Conservation (phyloP, 2,329 filamentous ascomycete species). For the Arthrinium puccinioides region DNA sequence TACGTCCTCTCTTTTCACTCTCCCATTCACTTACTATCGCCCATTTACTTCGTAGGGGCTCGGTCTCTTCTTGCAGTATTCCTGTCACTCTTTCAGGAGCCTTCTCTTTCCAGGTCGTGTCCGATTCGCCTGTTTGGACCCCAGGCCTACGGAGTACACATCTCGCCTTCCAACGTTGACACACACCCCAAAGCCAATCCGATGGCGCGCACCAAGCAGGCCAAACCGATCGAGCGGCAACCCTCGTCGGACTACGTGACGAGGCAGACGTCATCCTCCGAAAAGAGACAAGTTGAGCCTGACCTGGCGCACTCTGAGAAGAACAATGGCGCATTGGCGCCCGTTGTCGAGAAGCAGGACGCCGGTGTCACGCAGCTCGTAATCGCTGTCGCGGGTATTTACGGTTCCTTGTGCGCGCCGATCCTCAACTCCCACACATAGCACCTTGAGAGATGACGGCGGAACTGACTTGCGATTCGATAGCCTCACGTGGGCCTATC, state of each 20-base stretch:
- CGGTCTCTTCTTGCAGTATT: not conserved
- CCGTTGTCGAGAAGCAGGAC: slow-evolving; percentile 31
- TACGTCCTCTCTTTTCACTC: not conserved
- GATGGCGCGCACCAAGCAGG: slow-evolving; percentile 70
- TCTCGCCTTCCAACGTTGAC: no score
- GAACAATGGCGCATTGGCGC: slow-evolving; percentile 15
- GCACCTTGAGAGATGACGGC: not conserved
- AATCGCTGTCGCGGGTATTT: slow-evolving; percentile 89
- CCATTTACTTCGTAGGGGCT: no score
- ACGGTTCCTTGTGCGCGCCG: slow-evolving; percentile 78
- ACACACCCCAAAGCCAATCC: no score
- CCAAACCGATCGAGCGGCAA: slow-evolving; percentile 55
- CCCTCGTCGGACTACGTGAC: slow-evolving; percentile 59
- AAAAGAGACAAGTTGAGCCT: slow-evolving; percentile 20
- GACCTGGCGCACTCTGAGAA: slow-evolving; percentile 16
- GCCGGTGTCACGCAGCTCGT: slow-evolving; percentile 68
- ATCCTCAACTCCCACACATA: not conserved
- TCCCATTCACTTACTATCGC: not conserved
- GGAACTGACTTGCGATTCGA: slow-evolving; percentile 2
- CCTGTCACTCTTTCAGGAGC: not conserved
- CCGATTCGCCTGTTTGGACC: no score
- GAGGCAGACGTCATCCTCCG: slow-evolving; percentile 10
- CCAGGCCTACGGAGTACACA: no score
- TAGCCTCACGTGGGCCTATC: slow-evolving; percentile 88
- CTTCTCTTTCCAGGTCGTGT: no score